A percentile compares a stretch with the other conserved stretches of the same genome.
Evolutionary conservation across 495 filamentous ascomycete species (phyloP).

Genomic region (Lasiosphaeris hirsuta): DNA sequence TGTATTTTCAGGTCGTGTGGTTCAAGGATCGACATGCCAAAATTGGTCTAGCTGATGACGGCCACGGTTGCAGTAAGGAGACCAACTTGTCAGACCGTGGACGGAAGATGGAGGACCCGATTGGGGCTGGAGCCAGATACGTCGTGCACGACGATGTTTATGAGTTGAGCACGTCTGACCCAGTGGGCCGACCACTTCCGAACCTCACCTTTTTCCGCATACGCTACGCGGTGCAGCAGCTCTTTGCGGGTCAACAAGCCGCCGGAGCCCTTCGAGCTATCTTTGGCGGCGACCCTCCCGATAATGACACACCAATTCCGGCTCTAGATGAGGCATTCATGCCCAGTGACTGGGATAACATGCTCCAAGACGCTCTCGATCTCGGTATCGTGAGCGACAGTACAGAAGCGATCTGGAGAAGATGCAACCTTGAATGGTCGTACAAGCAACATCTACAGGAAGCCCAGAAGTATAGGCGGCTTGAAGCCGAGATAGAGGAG

Average conservation of each 20-base stretch:
- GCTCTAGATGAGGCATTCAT: not conserved
- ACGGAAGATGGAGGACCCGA: conserved; percentile 4
- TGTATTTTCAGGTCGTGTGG: conserved; percentile 11
- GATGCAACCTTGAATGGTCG: not conserved
- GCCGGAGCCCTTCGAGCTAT: conserved; percentile 7
- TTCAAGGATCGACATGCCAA: conserved; percentile 11
- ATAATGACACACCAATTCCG: not conserved
- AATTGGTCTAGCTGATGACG: conserved; percentile 1
- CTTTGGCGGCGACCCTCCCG: conserved; percentile 7
- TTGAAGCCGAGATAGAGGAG: not conserved
- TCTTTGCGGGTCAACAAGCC: conserved; percentile 7
- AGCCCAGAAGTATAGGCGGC: conserved; percentile 3
- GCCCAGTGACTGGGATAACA: conserved; percentile 1
- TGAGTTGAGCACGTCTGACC: conserved; percentile 8
- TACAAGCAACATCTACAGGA: not conserved
- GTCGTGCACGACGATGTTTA: conserved; percentile 7
- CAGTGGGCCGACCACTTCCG: not conserved
- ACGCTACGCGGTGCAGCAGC: not conserved
- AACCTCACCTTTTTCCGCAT: not conserved
- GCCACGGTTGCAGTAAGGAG: not conserved
- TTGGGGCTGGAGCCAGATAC: conserved; percentile 1
- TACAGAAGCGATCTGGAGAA: not conserved
- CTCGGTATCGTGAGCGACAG: not conserved
- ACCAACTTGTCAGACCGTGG: conserved; percentile 5
- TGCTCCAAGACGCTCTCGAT: not conserved